phyloP scores from a whole-genome alignment of 1,139 yeast species.

The Geotrichum siamense region DNA sequence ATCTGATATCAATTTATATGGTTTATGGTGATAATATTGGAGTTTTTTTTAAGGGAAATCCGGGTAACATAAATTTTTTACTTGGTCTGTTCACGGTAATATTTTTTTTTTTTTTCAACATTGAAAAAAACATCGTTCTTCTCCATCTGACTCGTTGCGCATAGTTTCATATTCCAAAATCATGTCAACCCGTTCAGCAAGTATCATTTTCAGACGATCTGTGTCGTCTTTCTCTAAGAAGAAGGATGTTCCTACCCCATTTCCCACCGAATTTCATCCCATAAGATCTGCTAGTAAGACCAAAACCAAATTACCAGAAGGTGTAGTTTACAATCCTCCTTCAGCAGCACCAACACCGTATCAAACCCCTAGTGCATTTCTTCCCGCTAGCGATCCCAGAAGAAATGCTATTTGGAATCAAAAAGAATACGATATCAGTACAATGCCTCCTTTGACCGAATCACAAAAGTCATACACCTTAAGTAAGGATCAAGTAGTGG shows the following conservation, averaged over 20 bases:
- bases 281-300: constrained; percentile 39
- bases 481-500: constrained; percentile 51
- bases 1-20: constrained; percentile 8
- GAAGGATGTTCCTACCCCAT: constrained; percentile 25
- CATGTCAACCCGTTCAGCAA: background rate
- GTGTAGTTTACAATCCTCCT: constrained; percentile 39
- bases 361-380: constrained; percentile 64
- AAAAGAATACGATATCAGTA: constrained; percentile 24
- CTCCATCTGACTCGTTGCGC: background rate
- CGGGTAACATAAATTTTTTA: constrained; percentile 1
- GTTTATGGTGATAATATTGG: no score
- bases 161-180: background rate
- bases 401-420: constrained; percentile 31
- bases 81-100: no score
- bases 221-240: constrained; percentile 18
- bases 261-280: constrained; percentile 39
- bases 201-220: background rate
- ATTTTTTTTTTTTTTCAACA: constrained; percentile 5
- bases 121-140: constrained; percentile 1
- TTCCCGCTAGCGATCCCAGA: constrained; percentile 61
- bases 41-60: no score
- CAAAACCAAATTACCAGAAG: constrained; percentile 35
- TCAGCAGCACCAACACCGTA: constrained; percentile 48
- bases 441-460: constrained; percentile 35
- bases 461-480: constrained; percentile 50